A percentile compares a stretch with the other conserved stretches of the same genome.
Evolutionary conservation across 2,329 filamentous ascomycete genomes (phyloP).

Genomic region (Talaromyces sp.): DNA sequence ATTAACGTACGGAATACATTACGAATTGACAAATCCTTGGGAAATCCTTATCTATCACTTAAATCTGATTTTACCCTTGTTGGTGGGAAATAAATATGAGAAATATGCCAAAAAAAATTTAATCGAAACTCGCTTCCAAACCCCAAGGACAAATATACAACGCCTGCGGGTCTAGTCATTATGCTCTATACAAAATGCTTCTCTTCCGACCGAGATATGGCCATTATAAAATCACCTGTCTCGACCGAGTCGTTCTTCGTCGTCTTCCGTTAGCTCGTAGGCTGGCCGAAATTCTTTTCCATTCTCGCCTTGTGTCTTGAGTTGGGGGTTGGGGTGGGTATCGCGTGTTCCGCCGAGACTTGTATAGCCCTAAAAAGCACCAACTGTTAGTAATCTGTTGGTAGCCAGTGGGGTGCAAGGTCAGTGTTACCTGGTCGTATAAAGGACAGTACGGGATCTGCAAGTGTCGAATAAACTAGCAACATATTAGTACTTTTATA

Average conservation of each 20-base stretch:
- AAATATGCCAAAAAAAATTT: neutral
- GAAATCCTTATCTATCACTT: neutral
- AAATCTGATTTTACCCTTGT: neutral
- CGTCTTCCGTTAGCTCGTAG: slow-evolving; percentile 15
- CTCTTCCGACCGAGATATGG: neutral
- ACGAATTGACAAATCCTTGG: neutral
- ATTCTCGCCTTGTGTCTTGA: neutral
- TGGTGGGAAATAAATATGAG: neutral
- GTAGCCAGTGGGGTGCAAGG: neutral
- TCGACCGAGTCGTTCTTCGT: slow-evolving; percentile 13
- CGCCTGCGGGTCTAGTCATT: neutral
- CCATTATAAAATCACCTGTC: slow-evolving; percentile 1
- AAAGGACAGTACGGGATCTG: slow-evolving; percentile 78
- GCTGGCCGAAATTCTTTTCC: slow-evolving; percentile 12
- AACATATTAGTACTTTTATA: neutral
- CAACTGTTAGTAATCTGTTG: neutral
- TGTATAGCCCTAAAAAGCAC: slow-evolving; percentile 62
- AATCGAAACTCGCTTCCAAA: neutral
- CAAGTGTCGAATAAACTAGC: slow-evolving; percentile 61
- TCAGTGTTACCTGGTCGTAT: slow-evolving; percentile 58
- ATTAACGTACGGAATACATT: neutral
- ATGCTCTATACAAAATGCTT: slow-evolving; percentile 1
- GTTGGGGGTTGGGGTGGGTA: slow-evolving; percentile 75
- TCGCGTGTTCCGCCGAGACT: slow-evolving; percentile 86
- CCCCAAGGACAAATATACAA: neutral